These are phyloP conservation scores for Zasmidium angulare DNA, from an alignment of 2,329 filamentous ascomycete species.

Conservation along the genomic window DNA sequence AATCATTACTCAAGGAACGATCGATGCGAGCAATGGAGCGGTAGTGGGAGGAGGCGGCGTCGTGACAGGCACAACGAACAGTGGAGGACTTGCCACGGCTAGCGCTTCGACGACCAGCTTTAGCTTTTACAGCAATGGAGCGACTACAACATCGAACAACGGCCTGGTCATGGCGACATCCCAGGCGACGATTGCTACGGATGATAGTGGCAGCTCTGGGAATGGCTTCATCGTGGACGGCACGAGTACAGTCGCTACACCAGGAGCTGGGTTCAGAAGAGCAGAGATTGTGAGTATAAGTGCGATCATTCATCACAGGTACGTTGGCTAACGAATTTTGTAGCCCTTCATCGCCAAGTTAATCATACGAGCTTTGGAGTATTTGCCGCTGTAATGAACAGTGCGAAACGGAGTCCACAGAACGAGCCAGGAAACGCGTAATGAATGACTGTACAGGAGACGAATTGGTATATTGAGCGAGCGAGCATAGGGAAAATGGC, in stretches of 20 bases:
- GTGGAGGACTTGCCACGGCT: constrained; percentile 17
- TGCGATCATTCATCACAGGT: background rate
- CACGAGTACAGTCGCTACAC: constrained; percentile 35
- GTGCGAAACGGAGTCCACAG: background rate
- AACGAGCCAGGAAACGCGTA: background rate
- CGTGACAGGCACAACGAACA: constrained; percentile 20
- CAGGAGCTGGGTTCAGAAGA: constrained; percentile 27
- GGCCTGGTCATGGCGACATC: constrained; percentile 27
- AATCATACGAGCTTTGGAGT: constrained; percentile 27
- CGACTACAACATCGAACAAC: constrained; percentile 16
- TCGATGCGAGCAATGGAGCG: constrained; percentile 27
- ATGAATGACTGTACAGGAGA: constrained; percentile 17
- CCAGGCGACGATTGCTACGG: constrained; percentile 13
- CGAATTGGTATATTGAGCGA: constrained; percentile 1
- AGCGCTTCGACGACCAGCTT: constrained; percentile 25
- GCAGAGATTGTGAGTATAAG: constrained; percentile 35
- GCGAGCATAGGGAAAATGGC: background rate
- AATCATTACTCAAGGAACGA: constrained; percentile 35
- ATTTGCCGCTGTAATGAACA: constrained; percentile 23
- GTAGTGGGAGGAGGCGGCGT: constrained; percentile 26
- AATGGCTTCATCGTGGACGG: constrained; percentile 33
- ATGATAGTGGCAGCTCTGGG: constrained; percentile 12
- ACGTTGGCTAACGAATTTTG: constrained; percentile 16
- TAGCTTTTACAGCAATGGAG: constrained; percentile 20
- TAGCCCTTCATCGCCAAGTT: constrained; percentile 29